A percentile compares a stretch with the other conserved stretches of the same genome.
phyloP scores from a whole-genome alignment of 2,329 filamentous ascomycete species.

The Paraphoma chrysanthemicola region DNA sequence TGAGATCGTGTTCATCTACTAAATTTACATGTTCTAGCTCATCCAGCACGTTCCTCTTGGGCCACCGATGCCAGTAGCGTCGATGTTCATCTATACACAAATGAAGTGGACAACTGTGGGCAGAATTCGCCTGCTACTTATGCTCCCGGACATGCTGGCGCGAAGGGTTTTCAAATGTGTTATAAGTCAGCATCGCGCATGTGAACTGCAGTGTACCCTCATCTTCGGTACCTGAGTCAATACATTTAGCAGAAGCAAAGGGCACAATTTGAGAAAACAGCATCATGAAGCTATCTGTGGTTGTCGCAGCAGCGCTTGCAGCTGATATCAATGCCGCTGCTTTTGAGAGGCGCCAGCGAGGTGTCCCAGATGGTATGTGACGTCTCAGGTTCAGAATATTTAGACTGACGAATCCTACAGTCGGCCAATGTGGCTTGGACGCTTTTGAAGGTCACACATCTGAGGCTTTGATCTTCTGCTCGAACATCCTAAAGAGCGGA shows the following conservation, averaged over 20 bases:
- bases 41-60: constrained; percentile 16
- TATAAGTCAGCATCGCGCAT: constrained; percentile 32
- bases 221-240: constrained; percentile 3
- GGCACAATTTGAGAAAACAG: constrained; percentile 3
- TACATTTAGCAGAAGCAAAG: background rate
- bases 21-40: constrained; percentile 23
- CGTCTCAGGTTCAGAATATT: too few species aligned
- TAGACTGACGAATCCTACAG: constrained; percentile 7
- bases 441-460: constrained; percentile 40
- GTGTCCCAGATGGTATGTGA: constrained; percentile 30
- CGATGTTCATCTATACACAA: constrained; percentile 37
- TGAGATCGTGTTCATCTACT: constrained; percentile 24
- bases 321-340: constrained; percentile 27
- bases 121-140: constrained; percentile 13
- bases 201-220: constrained; percentile 6
- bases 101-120: constrained; percentile 35
- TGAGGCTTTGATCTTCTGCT: constrained; percentile 39
- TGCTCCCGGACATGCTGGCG: constrained; percentile 2
- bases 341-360: constrained; percentile 29
- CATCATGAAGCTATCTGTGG: constrained; percentile 33
- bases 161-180: constrained; percentile 5
- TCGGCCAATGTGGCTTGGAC: constrained; percentile 34
- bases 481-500: constrained; percentile 34
- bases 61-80: constrained; percentile 20
- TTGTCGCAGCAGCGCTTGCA: constrained; percentile 30